A percentile compares a stretch with the other conserved stretches of the same genome.
These are phyloP conservation scores for Paspalum vaginatum DNA, from an alignment of 176 grass and related monocot genomes.

Conservation along the genomic window DNA sequence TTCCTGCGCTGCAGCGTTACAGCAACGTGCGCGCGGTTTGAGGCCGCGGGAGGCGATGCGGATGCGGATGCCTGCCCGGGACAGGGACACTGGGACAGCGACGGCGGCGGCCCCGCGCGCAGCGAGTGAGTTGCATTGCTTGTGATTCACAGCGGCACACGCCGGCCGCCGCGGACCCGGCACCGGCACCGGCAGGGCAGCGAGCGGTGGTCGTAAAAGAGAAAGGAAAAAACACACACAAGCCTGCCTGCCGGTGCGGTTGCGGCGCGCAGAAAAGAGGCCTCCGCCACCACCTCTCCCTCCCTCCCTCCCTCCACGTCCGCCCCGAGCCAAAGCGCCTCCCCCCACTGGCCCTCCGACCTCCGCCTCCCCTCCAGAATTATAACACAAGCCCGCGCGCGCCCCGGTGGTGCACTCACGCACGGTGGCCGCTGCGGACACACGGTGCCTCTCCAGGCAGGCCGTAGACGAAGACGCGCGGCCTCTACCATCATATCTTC, in stretches of 20 bases:
- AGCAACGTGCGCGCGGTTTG: not conserved
- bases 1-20: not conserved
- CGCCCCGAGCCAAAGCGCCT: too few relatives aligned
- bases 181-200: not conserved
- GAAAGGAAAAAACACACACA: too few relatives aligned
- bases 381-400: too few relatives aligned
- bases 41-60: not conserved
- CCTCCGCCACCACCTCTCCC: not conserved
- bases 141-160: conserved; percentile 23
- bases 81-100: not conserved
- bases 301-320: too few relatives aligned
- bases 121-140: not conserved
- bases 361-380: too few relatives aligned
- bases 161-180: not conserved
- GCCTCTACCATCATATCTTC: too few relatives aligned
- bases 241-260: not conserved
- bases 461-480: too few relatives aligned
- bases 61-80: not conserved
- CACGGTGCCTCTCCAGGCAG: too few relatives aligned
- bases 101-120: not conserved
- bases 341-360: not conserved
- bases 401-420: too few relatives aligned
- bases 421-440: too few relatives aligned
- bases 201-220: too few relatives aligned
- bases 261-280: conserved; percentile 34